Evolutionary conservation across 1,139 yeast species (phyloP).

Genomic region (Zygoascus sp.): DNA sequence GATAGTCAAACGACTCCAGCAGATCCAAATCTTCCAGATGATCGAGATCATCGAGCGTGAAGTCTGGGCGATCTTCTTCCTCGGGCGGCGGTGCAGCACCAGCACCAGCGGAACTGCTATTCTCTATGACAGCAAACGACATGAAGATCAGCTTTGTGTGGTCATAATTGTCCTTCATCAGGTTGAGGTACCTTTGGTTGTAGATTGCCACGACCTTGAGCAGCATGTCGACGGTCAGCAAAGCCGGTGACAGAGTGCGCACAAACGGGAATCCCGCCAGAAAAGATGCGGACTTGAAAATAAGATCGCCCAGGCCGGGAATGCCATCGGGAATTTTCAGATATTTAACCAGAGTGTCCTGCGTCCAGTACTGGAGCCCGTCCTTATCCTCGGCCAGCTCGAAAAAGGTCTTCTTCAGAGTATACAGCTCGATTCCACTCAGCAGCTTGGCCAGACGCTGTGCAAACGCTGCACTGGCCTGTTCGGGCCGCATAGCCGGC

Average conservation of each 20-base stretch:
- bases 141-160: conserved; percentile 39
- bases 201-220: conserved; percentile 42
- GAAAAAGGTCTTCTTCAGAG: conserved; percentile 34
- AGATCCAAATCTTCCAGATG: conserved; percentile 7
- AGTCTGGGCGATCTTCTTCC: conserved; percentile 10
- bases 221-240: conserved; percentile 42
- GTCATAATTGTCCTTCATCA: conserved; percentile 36
- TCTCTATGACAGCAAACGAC: conserved; percentile 34
- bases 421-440: conserved; percentile 40
- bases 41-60: conserved; percentile 7
- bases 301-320: conserved; percentile 32
- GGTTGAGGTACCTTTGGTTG: conserved; percentile 34
- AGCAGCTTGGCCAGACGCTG: conserved; percentile 37
- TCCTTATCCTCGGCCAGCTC: conserved; percentile 29
- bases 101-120: no score
- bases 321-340: conserved; percentile 28
- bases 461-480: conserved; percentile 35
- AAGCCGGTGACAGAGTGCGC: conserved; percentile 30
- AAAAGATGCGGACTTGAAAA: conserved; percentile 36
- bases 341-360: conserved; percentile 29
- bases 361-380: conserved; percentile 32
- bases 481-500: conserved; percentile 22
- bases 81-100: no score
- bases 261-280: conserved; percentile 46
- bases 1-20: conserved; percentile 6